Evolutionary conservation across 805 yeast species (phyloP).

Genomic region (Ogataea ramenticola): DNA sequence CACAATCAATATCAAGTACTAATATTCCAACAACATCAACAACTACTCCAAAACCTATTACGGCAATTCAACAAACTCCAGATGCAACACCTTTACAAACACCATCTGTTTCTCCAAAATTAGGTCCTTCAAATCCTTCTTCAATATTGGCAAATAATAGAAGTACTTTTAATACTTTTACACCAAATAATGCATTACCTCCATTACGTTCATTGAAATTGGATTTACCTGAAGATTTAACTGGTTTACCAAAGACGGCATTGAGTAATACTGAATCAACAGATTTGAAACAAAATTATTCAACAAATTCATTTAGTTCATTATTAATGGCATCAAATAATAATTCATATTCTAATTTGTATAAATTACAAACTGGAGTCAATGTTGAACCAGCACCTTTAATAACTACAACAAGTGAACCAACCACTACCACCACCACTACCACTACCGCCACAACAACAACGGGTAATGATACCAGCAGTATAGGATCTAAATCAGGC

Average conservation of each 20-base stretch:
- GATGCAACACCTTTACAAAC: conserved; percentile 28
- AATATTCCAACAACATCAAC: neutral
- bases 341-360: neutral
- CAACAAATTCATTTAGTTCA: conserved; percentile 3
- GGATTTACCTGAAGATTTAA: conserved; percentile 35
- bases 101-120: conserved; percentile 30
- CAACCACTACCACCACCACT: too few species aligned
- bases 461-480: neutral
- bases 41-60: neutral
- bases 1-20: neutral
- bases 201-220: conserved; percentile 43
- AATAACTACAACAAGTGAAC: too few species aligned
- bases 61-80: conserved; percentile 17
- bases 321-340: neutral
- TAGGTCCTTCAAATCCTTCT: conserved; percentile 9
- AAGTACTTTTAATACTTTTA: neutral
- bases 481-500: too few species aligned
- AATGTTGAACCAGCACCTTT: too few species aligned
- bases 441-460: neutral
- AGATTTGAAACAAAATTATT: conserved; percentile 30
- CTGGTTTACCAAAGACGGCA: neutral
- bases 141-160: neutral
- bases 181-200: conserved; percentile 28
- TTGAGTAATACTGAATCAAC: neutral
- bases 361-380: neutral